Base-by-base conservation (phyloP, 2,329 filamentous ascomycete species). In the Aspergillus luchuensis region DNA sequence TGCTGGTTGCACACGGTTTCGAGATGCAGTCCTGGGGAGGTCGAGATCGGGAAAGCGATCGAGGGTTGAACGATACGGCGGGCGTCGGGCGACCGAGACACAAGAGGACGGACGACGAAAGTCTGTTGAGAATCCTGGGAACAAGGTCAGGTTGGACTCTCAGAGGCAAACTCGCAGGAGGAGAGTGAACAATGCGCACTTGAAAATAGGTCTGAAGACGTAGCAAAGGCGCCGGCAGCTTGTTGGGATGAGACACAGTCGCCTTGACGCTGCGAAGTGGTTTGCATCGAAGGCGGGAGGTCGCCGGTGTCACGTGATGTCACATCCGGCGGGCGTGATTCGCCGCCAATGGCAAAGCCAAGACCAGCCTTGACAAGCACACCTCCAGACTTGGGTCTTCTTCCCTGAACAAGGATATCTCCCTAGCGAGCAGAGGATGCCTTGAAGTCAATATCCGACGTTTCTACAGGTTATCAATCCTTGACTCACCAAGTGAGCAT, bases 251-350 rank as follows among this genome's bases (percentile, higher is more conserved):
- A 56, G 67, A 60, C 67, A 61, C 62, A 65, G 64, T 64, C 65
- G 57, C 52, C 60, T 57, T 64, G 67, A 65, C 63, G 67, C 66
- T 66, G 63, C 61, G 66, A 72, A 70, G 70, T 70, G 72, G 72
- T 76, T 77, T 76, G 75, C 73, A 73, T 75, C 72, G 67, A 76
- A 72, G 73, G 74, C 75, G 72, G 72, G 71, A 74, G 63, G 73
- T 74, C 62, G 64, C 54, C 60, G 57, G 17, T 25, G 41, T 74
- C 73, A 76, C 70, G 72, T 75, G 73, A 68, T 41, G 49, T 63
- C 36, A 53, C 60, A 59, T 64, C 61, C 45, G 63, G 61, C 19
- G 58, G 60, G 63, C 65, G 61, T 71, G 66, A 73, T 73, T 73
- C 66, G 70, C 55, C 60, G 56, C 36, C 41, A 13, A 38, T 36